phyloP scores from a whole-genome alignment of 1,284 basidiomycete genomes.

The Apiotrichum gamsii region DNA sequence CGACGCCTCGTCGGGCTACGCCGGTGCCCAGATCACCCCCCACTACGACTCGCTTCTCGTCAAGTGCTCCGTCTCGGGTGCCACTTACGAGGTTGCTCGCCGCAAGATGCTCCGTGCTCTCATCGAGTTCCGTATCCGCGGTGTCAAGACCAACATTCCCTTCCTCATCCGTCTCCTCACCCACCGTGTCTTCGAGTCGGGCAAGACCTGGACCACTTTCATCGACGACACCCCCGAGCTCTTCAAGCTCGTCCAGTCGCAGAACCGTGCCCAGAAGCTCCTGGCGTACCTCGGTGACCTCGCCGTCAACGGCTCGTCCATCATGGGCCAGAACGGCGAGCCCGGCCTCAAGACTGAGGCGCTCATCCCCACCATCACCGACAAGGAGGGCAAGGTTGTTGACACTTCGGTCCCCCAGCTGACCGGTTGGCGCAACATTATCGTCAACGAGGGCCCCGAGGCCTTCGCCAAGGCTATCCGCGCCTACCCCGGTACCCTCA shows the following conservation, averaged over 20 bases:
- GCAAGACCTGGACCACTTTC: constrained; percentile 98
- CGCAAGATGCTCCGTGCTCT: constrained; percentile 98
- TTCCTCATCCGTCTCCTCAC: constrained; percentile 98
- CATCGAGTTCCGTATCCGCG: constrained; percentile 98
- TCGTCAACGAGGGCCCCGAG: constrained; percentile 94
- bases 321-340: constrained; percentile 69
- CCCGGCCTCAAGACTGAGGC: constrained; percentile 91
- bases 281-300: constrained; percentile 94
- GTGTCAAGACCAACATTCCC: constrained; percentile 99
- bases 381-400: constrained; percentile 66
- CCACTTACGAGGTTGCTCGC: constrained; percentile 96
- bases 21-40: constrained; percentile 98
- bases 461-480: constrained; percentile 98
- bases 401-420: constrained; percentile 79
- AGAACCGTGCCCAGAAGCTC: constrained; percentile 97
- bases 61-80: constrained; percentile 92
- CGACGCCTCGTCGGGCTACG: constrained; percentile 95
- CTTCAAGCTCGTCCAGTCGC: constrained; percentile 95
- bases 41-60: constrained; percentile 98
- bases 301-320: constrained; percentile 95
- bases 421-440: constrained; percentile 96
- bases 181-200: constrained; percentile 93
- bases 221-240: constrained; percentile 99
- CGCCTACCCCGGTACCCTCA: constrained; percentile 87
- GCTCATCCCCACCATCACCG: constrained; percentile 71